These are phyloP conservation scores for Ogataea haglerorum DNA, from an alignment of 805 yeast species.

Conservation along the genomic window DNA sequence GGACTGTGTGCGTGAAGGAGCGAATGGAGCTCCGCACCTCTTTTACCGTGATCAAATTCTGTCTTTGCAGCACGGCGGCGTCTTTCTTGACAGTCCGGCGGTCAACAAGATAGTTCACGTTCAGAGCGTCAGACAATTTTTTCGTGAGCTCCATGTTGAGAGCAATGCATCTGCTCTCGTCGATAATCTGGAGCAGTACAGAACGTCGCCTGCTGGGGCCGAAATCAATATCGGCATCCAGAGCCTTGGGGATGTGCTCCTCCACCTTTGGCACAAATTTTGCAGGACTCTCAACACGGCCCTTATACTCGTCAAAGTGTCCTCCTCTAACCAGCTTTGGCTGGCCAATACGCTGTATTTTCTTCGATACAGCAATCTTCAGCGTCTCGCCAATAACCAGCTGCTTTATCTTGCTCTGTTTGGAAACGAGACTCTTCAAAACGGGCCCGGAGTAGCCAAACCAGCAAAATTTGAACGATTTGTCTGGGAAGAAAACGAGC, in stretches of 20 bases:
- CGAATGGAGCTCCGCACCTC: slow-evolving; percentile 11
- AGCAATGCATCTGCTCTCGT: slow-evolving; percentile 44
- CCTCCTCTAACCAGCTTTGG: slow-evolving; percentile 1
- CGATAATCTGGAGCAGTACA: slow-evolving; percentile 36
- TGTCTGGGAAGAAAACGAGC: slow-evolving; percentile 9
- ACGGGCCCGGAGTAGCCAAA: slow-evolving; percentile 16
- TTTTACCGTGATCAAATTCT: slow-evolving; percentile 24
- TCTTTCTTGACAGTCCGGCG: slow-evolving; percentile 51
- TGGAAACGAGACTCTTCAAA: slow-evolving; percentile 5
- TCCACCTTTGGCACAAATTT: slow-evolving; percentile 5
- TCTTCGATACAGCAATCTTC: slow-evolving; percentile 4
- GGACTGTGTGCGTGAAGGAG: slow-evolving; percentile 3
- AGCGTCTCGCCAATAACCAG: slow-evolving; percentile 11
- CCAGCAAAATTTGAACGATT: slow-evolving; percentile 14
- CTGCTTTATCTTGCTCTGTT: slow-evolving; percentile 5
- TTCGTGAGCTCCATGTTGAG: slow-evolving; percentile 40
- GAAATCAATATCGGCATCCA: slow-evolving; percentile 19
- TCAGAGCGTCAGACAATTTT: slow-evolving; percentile 39
- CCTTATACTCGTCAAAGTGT: slow-evolving; percentile 5
- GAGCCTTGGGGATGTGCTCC: not conserved
- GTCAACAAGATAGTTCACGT: slow-evolving; percentile 43
- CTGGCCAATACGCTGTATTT: slow-evolving; percentile 6
- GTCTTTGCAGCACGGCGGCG: slow-evolving; percentile 33
- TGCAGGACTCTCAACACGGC: not conserved
- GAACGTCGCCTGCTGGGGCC: slow-evolving; percentile 28